Conservation (phyloP, 2,329 filamentous ascomycete genomes). For the Aspergillus jensenii region DNA sequence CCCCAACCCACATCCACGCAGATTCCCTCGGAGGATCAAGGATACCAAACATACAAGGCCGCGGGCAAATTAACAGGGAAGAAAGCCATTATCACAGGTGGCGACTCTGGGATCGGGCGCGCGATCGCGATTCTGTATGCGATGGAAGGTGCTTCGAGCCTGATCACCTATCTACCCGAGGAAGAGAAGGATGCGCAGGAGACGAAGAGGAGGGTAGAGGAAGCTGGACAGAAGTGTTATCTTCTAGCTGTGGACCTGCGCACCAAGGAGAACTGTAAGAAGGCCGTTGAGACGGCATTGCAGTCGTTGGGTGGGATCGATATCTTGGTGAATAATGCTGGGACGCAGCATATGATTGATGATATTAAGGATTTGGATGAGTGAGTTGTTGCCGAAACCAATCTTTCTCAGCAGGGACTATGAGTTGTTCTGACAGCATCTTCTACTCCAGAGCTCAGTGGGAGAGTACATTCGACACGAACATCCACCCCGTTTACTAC, state of each 20-base stretch:
- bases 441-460: slow-evolving; percentile 64
- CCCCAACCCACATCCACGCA: slow-evolving; percentile 62
- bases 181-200: slow-evolving; percentile 75
- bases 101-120: slow-evolving; percentile 76
- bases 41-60: slow-evolving; percentile 69
- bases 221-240: slow-evolving; percentile 65
- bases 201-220: slow-evolving; percentile 69
- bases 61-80: slow-evolving; percentile 74
- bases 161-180: slow-evolving; percentile 72
- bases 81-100: slow-evolving; percentile 77
- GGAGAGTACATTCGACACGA: slow-evolving; percentile 76
- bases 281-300: slow-evolving; percentile 65
- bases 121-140: slow-evolving; percentile 75
- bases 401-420: not conserved
- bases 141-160: slow-evolving; percentile 73
- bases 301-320: slow-evolving; percentile 68
- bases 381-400: slow-evolving; percentile 35
- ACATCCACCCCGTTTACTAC: slow-evolving; percentile 81
- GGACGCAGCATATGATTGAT: slow-evolving; percentile 71
- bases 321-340: slow-evolving; percentile 67
- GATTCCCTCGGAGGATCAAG: slow-evolving; percentile 67
- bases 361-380: slow-evolving; percentile 71
- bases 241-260: slow-evolving; percentile 65
- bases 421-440: not conserved
- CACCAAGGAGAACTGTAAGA: slow-evolving; percentile 66